Percentiles rank a stretch among this genome's conserved stretches.
Evolutionary conservation across 176 grass and related monocot genomes (phyloP).

Genomic region (Carex parvula): DNA sequence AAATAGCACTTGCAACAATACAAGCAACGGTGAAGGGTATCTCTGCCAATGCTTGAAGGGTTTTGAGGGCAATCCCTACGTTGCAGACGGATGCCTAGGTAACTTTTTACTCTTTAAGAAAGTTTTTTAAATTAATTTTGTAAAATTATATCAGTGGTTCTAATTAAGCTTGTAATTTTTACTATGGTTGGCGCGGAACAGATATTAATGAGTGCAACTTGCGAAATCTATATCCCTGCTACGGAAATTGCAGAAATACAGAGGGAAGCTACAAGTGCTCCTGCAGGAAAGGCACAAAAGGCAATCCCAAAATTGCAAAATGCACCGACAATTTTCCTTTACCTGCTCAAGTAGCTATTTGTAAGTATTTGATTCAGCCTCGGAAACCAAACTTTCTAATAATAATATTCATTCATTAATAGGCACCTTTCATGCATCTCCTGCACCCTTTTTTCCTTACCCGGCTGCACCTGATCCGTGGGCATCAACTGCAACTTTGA

Average conservation of each 20-base stretch:
- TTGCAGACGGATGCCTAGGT: slow-evolving; percentile 10
- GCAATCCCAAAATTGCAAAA: neutral
- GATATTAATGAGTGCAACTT: neutral
- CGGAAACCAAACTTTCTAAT: too few species aligned
- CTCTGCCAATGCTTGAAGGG: slow-evolving; percentile 5
- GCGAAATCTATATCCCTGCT: neutral
- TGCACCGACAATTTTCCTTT: slow-evolving; percentile 1
- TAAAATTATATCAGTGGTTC: too few species aligned
- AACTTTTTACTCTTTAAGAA: neutral
- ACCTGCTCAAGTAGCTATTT: neutral
- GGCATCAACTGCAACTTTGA: too few species aligned
- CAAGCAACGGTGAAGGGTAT: neutral
- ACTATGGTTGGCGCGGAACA: neutral
- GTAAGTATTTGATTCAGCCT: neutral
- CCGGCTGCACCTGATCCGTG: too few species aligned
- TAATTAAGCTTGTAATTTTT: too few species aligned
- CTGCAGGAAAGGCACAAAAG: neutral
- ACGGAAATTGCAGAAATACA: neutral
- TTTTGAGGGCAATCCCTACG: slow-evolving; percentile 40
- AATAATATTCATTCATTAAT: too few species aligned
- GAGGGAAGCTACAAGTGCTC: neutral
- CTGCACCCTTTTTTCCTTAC: too few species aligned
- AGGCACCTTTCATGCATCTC: too few species aligned
- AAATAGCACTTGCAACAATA: neutral
- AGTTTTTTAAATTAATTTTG: too few species aligned